A percentile compares a stretch with the other conserved stretches of the same genome.
phyloP scores from a whole-genome alignment of 805 yeast genomes.

The Clavispora asparagi region DNA sequence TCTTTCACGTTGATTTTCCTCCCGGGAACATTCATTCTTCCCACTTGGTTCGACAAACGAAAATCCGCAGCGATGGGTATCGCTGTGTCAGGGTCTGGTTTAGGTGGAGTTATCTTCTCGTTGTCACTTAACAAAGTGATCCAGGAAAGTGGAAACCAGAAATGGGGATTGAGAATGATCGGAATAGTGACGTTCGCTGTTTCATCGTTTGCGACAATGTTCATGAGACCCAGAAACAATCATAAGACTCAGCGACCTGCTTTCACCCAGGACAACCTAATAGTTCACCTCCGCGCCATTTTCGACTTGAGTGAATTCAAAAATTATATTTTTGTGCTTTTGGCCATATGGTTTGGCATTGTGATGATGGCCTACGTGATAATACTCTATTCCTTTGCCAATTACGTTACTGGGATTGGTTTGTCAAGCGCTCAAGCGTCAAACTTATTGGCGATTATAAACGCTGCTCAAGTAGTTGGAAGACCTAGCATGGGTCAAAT shows the following conservation, averaged over 20 bases:
- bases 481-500: constrained; percentile 43
- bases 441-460: constrained; percentile 29
- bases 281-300: constrained; percentile 20
- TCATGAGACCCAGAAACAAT: constrained; percentile 25
- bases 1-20: constrained; percentile 51
- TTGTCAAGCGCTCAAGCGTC: constrained; percentile 27
- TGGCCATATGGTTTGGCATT: constrained; percentile 32
- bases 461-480: constrained; percentile 44
- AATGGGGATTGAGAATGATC: constrained; percentile 40
- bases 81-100: constrained; percentile 43
- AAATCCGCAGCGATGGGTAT: constrained; percentile 54
- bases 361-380: constrained; percentile 33
- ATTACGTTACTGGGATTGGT: constrained; percentile 43
- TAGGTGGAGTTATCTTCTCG: constrained; percentile 48
- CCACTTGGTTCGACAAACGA: constrained; percentile 65
- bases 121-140: constrained; percentile 36
- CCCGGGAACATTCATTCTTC: constrained; percentile 57
- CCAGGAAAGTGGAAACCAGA: constrained; percentile 32
- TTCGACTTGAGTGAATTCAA: constrained; percentile 29
- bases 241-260: neutral
- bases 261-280: neutral
- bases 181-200: constrained; percentile 29
- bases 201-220: constrained; percentile 31
- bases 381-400: constrained; percentile 31
- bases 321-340: constrained; percentile 17